Conservation (phyloP, 129 eudicot species). For the Helianthus tuberosus region DNA sequence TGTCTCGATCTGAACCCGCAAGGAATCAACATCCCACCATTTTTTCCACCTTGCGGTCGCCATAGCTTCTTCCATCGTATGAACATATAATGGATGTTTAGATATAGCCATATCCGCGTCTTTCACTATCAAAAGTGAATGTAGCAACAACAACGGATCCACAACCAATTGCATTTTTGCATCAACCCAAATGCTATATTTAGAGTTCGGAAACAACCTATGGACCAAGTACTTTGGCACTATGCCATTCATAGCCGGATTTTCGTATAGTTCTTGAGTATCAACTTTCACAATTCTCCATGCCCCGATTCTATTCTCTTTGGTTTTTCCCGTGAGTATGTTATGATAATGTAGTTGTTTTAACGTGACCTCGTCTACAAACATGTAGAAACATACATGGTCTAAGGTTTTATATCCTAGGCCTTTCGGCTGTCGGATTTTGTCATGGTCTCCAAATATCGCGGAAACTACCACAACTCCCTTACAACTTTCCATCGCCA, state of each 20-base stretch:
- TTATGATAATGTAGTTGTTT: slow-evolving; percentile 57
- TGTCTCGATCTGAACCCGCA: slow-evolving; percentile 71
- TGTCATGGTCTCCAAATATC: slow-evolving; percentile 86
- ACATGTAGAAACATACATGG: slow-evolving; percentile 77
- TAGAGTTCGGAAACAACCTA: slow-evolving; percentile 79
- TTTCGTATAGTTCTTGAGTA: slow-evolving; percentile 44
- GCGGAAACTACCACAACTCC: slow-evolving; percentile 85
- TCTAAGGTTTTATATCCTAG: slow-evolving; percentile 71
- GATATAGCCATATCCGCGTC: slow-evolving; percentile 86
- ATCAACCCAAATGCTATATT: slow-evolving; percentile 83
- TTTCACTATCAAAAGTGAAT: slow-evolving; percentile 60
- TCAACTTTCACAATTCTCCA: slow-evolving; percentile 83
- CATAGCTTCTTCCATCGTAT: slow-evolving; percentile 96
- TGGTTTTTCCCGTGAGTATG: slow-evolving; percentile 48
- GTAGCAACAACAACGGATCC: slow-evolving; percentile 83
- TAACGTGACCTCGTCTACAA: slow-evolving; percentile 68
- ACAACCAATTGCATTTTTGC: slow-evolving; percentile 78
- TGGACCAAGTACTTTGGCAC: slow-evolving; percentile 79
- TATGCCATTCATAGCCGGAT: slow-evolving; percentile 92
- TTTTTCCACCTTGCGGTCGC: slow-evolving; percentile 97
- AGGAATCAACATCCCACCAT: slow-evolving; percentile 78
- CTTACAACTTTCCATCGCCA: slow-evolving; percentile 61
- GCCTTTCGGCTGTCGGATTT: slow-evolving; percentile 88
- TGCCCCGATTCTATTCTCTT: slow-evolving; percentile 54
- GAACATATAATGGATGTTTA: slow-evolving; percentile 71